Evolutionary conservation across 2,329 filamentous ascomycete genomes (phyloP), one percentile per base, ranked within the genome.

Genomic region (Aspergillus ochraceus): DNA sequence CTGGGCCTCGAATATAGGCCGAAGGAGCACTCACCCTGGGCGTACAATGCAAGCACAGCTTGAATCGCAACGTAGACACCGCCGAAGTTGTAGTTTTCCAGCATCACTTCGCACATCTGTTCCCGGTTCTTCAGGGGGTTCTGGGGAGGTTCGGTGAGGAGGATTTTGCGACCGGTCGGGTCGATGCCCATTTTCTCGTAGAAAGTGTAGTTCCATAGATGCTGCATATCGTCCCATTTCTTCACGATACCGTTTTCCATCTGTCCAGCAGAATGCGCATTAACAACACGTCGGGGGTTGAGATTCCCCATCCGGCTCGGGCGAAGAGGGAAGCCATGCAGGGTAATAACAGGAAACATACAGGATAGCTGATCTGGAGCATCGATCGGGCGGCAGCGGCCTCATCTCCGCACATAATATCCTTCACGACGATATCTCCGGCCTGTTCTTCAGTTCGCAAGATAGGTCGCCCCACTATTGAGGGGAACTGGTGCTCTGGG

Each of bases 181-280:
- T 98, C 91, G 68, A 99, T 83, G 78, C 92, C 88, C 86, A 99
- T 91, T 86, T 98, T 98, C 77, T 99, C 94, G 79, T 86, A 89
- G 78, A 99, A 99, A 24, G 95, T 99, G 78, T 96, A 98, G 81
- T 99, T 94, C 95, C 95, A 99, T 58, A 99, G 88, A 75, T 98
- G 94, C 82, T 97, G 91, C 95, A 99, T 99, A 78, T 99, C 95
- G 70, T 99, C 95, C 95, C 95, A 99, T 75, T 92, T 93, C 86
- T 97, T 98, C 68, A 99, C 92, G 72, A 99, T 98, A 71, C 95
- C 95, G 77, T 99, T 99, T 79, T 99, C 95, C 95, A 99, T 99
- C 86, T 89, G 77, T 60, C 69, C 26, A 58, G 53, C 49, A 58
- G 56, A 55, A 32, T 42, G 30, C 58, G 66, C 58, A 65, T 68